These are phyloP conservation scores for Obelidium mucronatum DNA, from an alignment of 192 early-diverging fungal species.

Conservation along the genomic window DNA sequence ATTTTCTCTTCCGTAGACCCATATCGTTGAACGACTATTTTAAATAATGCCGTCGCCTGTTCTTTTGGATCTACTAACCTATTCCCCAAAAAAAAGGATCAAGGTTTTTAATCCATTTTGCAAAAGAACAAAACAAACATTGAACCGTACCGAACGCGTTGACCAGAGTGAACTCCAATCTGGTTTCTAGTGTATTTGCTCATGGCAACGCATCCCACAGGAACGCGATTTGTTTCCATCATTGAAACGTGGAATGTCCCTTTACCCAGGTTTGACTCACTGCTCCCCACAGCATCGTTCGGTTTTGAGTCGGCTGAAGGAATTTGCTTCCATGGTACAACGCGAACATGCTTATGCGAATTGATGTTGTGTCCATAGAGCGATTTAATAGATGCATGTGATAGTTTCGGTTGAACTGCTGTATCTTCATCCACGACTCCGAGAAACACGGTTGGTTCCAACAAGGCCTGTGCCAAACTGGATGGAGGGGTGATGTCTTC, in stretches of 20 bases:
- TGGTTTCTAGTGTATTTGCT: not conserved
- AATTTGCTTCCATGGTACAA: slow-evolving; percentile 11
- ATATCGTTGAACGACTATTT: slow-evolving; percentile 5
- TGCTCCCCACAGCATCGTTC: not conserved
- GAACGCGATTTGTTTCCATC: slow-evolving; percentile 13
- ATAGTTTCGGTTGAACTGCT: not conserved
- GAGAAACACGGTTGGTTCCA: slow-evolving; percentile 15
- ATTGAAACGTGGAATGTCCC: slow-evolving; percentile 5
- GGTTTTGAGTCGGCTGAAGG: not conserved
- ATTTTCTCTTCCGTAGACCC: not conserved
- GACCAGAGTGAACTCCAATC: not conserved
- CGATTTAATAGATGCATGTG: not conserved
- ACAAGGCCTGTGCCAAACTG: not conserved
- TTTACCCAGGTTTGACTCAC: not conserved
- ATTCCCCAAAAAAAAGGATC: not conserved
- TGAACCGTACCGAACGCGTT: not conserved
- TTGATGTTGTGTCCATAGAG: not conserved
- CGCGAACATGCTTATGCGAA: slow-evolving; percentile 6
- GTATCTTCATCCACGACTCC: not conserved
- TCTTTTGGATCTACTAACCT: slow-evolving; percentile 16
- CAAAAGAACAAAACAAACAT: not conserved
- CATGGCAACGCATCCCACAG: slow-evolving; percentile 6
- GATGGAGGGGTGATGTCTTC: slow-evolving; percentile 12
- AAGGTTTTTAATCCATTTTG: not conserved
- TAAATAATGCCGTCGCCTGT: not conserved